Evolutionary conservation across 2,329 filamentous ascomycete species (phyloP).

Genomic region (Phoma sp.): DNA sequence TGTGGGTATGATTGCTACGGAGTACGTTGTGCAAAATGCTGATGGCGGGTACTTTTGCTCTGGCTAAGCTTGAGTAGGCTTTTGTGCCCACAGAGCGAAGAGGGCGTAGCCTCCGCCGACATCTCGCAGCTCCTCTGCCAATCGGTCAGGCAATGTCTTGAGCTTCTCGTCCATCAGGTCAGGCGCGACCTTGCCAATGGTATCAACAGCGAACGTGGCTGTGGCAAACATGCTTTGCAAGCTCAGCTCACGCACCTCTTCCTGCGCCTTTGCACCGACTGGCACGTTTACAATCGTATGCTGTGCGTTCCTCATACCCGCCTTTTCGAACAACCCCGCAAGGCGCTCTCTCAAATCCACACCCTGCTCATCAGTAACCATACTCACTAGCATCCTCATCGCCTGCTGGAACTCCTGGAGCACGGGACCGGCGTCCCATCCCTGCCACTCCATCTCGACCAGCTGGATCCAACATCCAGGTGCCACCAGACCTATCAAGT

Average conservation of each 20-base stretch:
- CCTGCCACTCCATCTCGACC: conserved; percentile 20
- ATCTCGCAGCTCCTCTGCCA: background rate
- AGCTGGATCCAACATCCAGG: conserved; percentile 23
- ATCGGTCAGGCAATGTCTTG: background rate
- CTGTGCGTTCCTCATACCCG: background rate
- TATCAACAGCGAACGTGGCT: conserved; percentile 11
- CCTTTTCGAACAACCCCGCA: conserved; percentile 7
- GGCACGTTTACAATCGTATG: conserved; percentile 9
- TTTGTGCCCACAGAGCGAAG: background rate
- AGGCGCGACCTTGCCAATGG: conserved; percentile 11
- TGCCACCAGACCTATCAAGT: conserved; percentile 19
- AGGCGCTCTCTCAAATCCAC: conserved; percentile 19
- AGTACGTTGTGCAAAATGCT: no score
- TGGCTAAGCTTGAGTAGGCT: background rate
- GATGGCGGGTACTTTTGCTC: no score
- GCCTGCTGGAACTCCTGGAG: conserved; percentile 7
- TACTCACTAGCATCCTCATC: conserved; percentile 13
- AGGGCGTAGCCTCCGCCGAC: background rate
- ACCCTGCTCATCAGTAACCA: conserved; percentile 20
- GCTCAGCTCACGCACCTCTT: conserved; percentile 13
- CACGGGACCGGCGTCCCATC: conserved; percentile 15
- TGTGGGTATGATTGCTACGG: no score
- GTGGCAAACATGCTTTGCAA: conserved; percentile 19
- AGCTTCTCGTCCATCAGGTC: background rate
- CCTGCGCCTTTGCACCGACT: conserved; percentile 15